Conservation (phyloP, 768 basidiomycete genomes). For the Mycena metata region DNA sequence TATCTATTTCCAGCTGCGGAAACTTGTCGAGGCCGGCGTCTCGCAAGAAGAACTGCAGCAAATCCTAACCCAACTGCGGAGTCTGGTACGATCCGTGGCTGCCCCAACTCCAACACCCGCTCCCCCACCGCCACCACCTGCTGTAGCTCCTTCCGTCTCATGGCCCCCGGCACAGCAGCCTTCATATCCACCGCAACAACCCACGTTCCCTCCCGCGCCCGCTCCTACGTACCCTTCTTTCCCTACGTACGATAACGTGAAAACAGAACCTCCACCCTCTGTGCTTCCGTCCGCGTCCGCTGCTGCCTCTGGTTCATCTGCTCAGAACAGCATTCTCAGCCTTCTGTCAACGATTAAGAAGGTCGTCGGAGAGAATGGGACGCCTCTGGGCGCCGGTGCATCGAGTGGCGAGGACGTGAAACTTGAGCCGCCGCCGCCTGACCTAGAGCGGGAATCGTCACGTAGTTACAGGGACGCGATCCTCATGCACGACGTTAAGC, state of each 20-base stretch:
- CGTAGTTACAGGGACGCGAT: constrained; percentile 73
- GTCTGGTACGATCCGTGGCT: constrained; percentile 63
- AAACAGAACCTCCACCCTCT: constrained; percentile 46
- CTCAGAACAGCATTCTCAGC: constrained; percentile 63
- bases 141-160: constrained; percentile 28
- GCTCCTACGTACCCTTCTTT: constrained; percentile 35
- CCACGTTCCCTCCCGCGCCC: constrained; percentile 34
- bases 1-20: constrained; percentile 64
- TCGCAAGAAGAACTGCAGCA: constrained; percentile 84
- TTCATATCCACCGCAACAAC: constrained; percentile 44
- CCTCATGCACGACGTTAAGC: constrained; percentile 69
- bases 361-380: constrained; percentile 78
- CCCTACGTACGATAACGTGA: constrained; percentile 39
- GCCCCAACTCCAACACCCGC: constrained; percentile 42
- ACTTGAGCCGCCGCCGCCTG: constrained; percentile 45
- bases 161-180: constrained; percentile 47
- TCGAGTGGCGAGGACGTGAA: constrained; percentile 56
- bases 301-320: constrained; percentile 45
- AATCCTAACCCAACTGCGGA: constrained; percentile 79
- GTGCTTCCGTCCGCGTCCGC: constrained; percentile 48
- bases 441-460: constrained; percentile 61
- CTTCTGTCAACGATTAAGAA: constrained; percentile 79
- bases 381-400: constrained; percentile 64
- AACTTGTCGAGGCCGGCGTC: constrained; percentile 82
- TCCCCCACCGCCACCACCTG: constrained; percentile 43